Percentiles rank a stretch among this genome's conserved stretches.
Conservation (phyloP, 345 rosid species). For the Brassica cretica region DNA sequence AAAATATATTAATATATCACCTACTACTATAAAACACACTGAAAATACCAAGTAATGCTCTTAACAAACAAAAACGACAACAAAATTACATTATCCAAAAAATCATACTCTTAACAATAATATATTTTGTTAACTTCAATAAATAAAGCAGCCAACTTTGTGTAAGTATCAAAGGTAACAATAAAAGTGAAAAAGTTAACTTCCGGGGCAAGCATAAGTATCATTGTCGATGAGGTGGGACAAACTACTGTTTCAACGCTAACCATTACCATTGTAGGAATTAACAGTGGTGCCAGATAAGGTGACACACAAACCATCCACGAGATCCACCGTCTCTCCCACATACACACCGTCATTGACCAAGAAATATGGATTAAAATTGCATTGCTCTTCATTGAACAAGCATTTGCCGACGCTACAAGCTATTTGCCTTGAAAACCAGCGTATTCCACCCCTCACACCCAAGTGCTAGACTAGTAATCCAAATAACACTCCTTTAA, state of each 20-base stretch:
- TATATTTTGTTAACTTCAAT: too few species aligned
- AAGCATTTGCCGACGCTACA: slow-evolving; percentile 30
- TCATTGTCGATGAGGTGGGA: slow-evolving; percentile 28
- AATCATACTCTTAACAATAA: too few species aligned
- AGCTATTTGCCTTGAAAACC: slow-evolving; percentile 38
- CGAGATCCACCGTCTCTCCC: slow-evolving; percentile 27
- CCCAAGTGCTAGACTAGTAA: slow-evolving; percentile 22
- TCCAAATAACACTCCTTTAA: slow-evolving; percentile 30
- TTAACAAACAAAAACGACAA: too few species aligned
- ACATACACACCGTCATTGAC: background rate
- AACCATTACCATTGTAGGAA: slow-evolving; percentile 19
- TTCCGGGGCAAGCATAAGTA: background rate
- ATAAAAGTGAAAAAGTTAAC: background rate
- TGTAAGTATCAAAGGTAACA: too few species aligned
- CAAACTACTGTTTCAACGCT: slow-evolving; percentile 27
- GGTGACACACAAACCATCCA: slow-evolving; percentile 9
- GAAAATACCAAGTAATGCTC: too few species aligned
- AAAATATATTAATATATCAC: too few species aligned
- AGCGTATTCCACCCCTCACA: slow-evolving; percentile 29
- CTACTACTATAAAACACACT: too few species aligned
- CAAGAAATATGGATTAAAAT: background rate
- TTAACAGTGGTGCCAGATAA: slow-evolving; percentile 7
- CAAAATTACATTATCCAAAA: too few species aligned
- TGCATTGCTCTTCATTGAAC: slow-evolving; percentile 10
- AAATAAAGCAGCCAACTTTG: too few species aligned